phyloP scores from a whole-genome alignment of 2,329 filamentous ascomycete genomes.

The Diaporthe sp. region DNA sequence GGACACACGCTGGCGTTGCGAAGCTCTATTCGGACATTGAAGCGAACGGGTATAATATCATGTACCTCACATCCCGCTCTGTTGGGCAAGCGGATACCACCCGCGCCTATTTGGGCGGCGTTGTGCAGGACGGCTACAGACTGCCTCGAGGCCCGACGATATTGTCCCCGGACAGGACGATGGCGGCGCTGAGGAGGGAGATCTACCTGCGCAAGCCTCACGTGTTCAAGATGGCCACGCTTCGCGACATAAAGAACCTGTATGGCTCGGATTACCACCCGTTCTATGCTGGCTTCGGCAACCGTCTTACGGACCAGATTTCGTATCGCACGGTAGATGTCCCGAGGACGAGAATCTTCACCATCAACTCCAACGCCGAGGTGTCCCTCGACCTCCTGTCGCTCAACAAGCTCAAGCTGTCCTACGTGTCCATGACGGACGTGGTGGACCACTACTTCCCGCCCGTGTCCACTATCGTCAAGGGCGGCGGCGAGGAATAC shows the following conservation, averaged over 20 bases:
- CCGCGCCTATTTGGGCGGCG: conserved; percentile 87
- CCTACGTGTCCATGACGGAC: conserved; percentile 96
- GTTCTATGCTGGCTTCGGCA: conserved; percentile 97
- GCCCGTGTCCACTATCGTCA: conserved; percentile 86
- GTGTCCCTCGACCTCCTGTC: conserved; percentile 90
- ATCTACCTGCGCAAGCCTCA: conserved; percentile 96
- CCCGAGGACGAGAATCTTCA: conserved; percentile 93
- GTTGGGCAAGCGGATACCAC: conserved; percentile 95
- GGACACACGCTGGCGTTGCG: conserved; percentile 96
- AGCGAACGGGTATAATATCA: conserved; percentile 97
- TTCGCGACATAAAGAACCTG: conserved; percentile 91
- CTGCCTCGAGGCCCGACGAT: conserved; percentile 94
- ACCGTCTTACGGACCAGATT: conserved; percentile 93
- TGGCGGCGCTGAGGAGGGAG: conserved; percentile 90
- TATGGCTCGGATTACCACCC: conserved; percentile 83
- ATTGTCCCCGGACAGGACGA: conserved; percentile 92
- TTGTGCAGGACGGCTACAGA: conserved; percentile 86
- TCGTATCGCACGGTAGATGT: conserved; percentile 97
- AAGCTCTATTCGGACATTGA: conserved; percentile 97
- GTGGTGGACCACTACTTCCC: conserved; percentile 99
- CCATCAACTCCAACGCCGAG: conserved; percentile 97
- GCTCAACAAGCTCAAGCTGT: conserved; percentile 94
- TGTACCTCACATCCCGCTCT: conserved; percentile 94
- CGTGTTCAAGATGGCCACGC: conserved; percentile 99
- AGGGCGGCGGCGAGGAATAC: conserved; percentile 90